These are phyloP conservation scores for Phytophthora brassicae DNA, from an alignment of 352 stramenopile genomes.

Conservation along the genomic window DNA sequence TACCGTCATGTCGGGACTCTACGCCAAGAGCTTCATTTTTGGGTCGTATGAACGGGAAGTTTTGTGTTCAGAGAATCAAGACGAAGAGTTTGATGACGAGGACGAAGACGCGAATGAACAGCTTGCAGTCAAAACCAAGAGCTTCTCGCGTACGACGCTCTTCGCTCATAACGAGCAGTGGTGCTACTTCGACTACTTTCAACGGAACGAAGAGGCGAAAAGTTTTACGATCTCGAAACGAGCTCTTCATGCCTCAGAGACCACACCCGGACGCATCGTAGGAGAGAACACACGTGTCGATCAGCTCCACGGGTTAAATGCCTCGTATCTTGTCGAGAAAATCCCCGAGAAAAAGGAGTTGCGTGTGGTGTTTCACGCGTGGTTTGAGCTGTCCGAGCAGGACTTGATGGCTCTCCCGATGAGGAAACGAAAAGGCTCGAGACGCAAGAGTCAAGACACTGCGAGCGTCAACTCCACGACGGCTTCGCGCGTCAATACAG, in stretches of 20 bases:
- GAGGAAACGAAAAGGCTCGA: constrained; percentile 6
- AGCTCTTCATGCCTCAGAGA: constrained; percentile 3
- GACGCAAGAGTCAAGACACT: constrained; percentile 15
- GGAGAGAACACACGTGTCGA: background rate
- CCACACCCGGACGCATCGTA: constrained; percentile 1
- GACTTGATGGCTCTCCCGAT: background rate
- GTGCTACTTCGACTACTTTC: constrained; percentile 28
- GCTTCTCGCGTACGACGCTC: constrained; percentile 10
- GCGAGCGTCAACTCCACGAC: background rate
- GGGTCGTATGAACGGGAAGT: constrained; percentile 15
- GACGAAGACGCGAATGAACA: background rate
- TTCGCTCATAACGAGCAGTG: constrained; percentile 29
- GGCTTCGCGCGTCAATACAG: constrained; percentile 2
- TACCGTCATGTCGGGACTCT: constrained; percentile 26
- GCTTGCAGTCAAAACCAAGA: constrained; percentile 25
- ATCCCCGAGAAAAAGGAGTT: constrained; percentile 9
- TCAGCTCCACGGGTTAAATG: constrained; percentile 20
- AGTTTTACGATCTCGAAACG: constrained; percentile 19
- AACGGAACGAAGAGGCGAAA: background rate
- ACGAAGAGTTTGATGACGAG: background rate
- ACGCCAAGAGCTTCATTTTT: constrained; percentile 31
- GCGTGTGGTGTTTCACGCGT: constrained; percentile 29
- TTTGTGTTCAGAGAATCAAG: background rate
- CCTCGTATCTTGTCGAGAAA: constrained; percentile 22
- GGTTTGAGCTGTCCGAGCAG: constrained; percentile 16